phyloP scores from a whole-genome alignment of 2,329 filamentous ascomycete species.

The Fusarium brevicatenulatum region DNA sequence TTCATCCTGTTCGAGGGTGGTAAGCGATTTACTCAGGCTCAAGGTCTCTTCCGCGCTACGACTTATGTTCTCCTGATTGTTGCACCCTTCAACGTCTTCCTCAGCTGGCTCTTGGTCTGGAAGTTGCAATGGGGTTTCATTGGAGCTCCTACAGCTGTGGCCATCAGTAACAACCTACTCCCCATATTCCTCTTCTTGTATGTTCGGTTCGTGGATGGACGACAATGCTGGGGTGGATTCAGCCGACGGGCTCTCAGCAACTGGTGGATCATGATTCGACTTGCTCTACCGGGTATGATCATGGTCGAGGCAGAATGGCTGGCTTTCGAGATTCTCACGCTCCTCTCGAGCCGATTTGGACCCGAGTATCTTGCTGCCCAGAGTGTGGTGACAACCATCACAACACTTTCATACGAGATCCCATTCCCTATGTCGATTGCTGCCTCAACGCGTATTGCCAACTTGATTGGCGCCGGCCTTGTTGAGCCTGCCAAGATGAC shows the following conservation, averaged over 20 bases:
- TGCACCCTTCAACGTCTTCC: constrained; percentile 78
- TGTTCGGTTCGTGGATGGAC: constrained; percentile 77
- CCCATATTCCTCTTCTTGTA: constrained; percentile 82
- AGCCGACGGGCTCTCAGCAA: constrained; percentile 75
- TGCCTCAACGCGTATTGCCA: constrained; percentile 87
- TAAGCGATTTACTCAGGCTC: constrained; percentile 84
- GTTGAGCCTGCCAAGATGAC: constrained; percentile 82
- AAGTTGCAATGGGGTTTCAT: constrained; percentile 74
- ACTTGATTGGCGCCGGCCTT: constrained; percentile 88
- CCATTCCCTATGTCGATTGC: constrained; percentile 93
- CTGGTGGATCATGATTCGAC: constrained; percentile 83
- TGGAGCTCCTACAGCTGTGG: constrained; percentile 84
- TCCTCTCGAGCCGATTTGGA: constrained; percentile 83
- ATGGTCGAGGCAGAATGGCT: constrained; percentile 96
- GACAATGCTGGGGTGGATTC: constrained; percentile 87
- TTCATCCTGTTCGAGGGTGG: constrained; percentile 81
- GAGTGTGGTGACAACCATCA: constrained; percentile 82
- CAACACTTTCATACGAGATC: constrained; percentile 86
- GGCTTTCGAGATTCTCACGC: constrained; percentile 89
- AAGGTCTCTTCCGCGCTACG: constrained; percentile 81
- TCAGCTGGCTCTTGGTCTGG: constrained; percentile 86
- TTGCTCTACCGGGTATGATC: constrained; percentile 87
- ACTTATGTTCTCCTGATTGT: constrained; percentile 81
- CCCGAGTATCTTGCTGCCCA: constrained; percentile 86
- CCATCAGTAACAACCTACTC: constrained; percentile 80